These are phyloP conservation scores for Camelina neglecta DNA, from an alignment of 345 rosid genomes.

Conservation along the genomic window DNA sequence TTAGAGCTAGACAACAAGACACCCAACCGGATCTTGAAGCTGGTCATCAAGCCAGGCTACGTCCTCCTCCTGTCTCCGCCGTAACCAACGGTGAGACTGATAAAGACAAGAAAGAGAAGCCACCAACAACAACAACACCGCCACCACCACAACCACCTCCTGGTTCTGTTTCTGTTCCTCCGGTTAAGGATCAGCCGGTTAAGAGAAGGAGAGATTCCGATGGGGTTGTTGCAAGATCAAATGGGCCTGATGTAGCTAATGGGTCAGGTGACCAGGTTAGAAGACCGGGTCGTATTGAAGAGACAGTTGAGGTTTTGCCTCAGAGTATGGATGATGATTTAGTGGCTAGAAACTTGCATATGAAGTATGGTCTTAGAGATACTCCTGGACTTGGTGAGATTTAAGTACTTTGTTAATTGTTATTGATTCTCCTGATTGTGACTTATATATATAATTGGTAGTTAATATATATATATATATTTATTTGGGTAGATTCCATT, in stretches of 20 bases:
- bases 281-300: constrained; percentile 67
- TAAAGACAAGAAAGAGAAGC: constrained; percentile 45
- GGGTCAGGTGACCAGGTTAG: constrained; percentile 52
- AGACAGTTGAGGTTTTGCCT: constrained; percentile 65
- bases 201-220: constrained; percentile 90
- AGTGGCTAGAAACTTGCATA: constrained; percentile 64
- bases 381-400: constrained; percentile 87
- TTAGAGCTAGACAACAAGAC: constrained; percentile 52
- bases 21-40: constrained; percentile 74
- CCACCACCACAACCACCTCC: background rate
- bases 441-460: background rate
- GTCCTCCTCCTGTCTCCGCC: constrained; percentile 30
- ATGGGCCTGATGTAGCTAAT: constrained; percentile 49
- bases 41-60: constrained; percentile 54
- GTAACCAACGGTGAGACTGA: constrained; percentile 44
- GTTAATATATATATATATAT: background rate
- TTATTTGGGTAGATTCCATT: constrained; percentile 24
- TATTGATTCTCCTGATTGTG: background rate
- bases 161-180: constrained; percentile 28
- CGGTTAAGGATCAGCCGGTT: constrained; percentile 62
- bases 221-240: constrained; percentile 50
- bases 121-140: constrained; percentile 12
- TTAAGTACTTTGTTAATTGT: constrained; percentile 20
- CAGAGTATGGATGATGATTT: constrained; percentile 65
- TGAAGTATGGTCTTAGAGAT: constrained; percentile 92